Evolutionary conservation across 2,329 filamentous ascomycete genomes (phyloP).

Genomic region (Ambrosiella xylebori): DNA sequence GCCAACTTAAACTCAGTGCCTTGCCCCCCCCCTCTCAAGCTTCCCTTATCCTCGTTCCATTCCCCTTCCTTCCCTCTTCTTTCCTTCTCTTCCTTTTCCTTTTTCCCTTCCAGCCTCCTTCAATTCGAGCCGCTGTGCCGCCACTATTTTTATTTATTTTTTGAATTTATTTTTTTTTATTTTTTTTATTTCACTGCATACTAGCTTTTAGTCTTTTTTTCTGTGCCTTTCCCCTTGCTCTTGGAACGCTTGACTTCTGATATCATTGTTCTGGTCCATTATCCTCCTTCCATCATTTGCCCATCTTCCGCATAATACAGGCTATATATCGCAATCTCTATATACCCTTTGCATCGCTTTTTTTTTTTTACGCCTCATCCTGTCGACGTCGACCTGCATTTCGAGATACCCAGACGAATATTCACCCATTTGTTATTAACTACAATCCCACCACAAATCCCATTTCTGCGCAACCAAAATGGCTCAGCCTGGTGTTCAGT

Average conservation of each 20-base stretch:
- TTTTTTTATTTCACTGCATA: conserved; percentile 2
- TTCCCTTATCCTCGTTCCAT: conserved; percentile 1
- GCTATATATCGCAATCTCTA: neutral
- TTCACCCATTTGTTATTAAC: neutral
- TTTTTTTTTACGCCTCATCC: neutral
- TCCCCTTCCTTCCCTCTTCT: conserved; percentile 4
- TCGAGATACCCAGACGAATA: neutral
- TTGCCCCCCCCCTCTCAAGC: neutral
- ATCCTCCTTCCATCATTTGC: conserved; percentile 17
- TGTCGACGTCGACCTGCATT: neutral
- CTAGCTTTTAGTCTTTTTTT: neutral
- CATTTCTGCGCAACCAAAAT: conserved; percentile 34
- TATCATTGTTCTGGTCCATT: conserved; percentile 19
- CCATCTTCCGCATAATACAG: neutral
- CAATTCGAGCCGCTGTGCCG: conserved; percentile 5
- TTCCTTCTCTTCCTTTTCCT: conserved; percentile 4
- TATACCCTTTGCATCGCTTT: neutral
- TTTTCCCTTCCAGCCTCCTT: conserved; percentile 11
- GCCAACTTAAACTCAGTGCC: neutral
- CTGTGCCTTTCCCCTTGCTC: neutral
- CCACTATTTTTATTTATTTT: neutral
- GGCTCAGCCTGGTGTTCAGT: conserved; percentile 73
- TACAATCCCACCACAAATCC: neutral
- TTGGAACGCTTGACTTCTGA: neutral
- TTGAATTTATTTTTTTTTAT: neutral